Conservation (phyloP, 2,329 filamentous ascomycete genomes). For the Aspergillus viridinutans region DNA sequence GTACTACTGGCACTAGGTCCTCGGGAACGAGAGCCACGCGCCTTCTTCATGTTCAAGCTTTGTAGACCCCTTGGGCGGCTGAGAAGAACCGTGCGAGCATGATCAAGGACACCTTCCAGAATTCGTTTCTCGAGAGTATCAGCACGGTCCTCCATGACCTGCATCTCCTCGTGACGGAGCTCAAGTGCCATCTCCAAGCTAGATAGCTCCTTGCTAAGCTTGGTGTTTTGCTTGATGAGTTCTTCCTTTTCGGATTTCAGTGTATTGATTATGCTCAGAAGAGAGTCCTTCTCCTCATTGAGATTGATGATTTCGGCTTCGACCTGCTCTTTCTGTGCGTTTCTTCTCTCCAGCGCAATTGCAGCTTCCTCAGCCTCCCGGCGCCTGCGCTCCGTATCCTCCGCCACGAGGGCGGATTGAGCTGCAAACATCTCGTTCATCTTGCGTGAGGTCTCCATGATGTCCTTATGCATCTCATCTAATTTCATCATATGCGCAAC, state of each 20-base stretch:
- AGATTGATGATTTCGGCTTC: conserved; percentile 50
- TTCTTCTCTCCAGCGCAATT: conserved; percentile 72
- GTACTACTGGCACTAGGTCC: conserved; percentile 33
- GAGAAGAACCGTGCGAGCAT: conserved; percentile 78
- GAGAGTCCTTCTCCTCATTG: conserved; percentile 58
- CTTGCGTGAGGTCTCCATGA: conserved; percentile 77
- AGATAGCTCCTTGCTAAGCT: conserved; percentile 78
- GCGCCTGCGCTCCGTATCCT: conserved; percentile 75
- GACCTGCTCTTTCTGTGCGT: conserved; percentile 61
- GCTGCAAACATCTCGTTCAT: conserved; percentile 65
- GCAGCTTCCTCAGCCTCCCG: conserved; percentile 75
- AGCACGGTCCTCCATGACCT: conserved; percentile 83
- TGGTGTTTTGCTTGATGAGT: conserved; percentile 71
- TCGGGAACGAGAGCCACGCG: conserved; percentile 41
- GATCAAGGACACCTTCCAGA: conserved; percentile 91
- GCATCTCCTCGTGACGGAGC: conserved; percentile 84
- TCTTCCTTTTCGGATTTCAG: conserved; percentile 56
- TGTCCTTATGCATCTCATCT: conserved; percentile 83
- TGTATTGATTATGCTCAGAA: conserved; percentile 53
- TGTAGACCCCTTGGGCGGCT: conserved; percentile 59
- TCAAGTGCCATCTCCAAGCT: conserved; percentile 85
- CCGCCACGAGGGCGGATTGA: conserved; percentile 51
- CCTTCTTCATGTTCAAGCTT: conserved; percentile 50
- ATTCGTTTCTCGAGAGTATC: conserved; percentile 88
- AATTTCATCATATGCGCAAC: conserved; percentile 74